Base-by-base conservation (phyloP, 116 monocot species). In the Posidonia oceanica region DNA sequence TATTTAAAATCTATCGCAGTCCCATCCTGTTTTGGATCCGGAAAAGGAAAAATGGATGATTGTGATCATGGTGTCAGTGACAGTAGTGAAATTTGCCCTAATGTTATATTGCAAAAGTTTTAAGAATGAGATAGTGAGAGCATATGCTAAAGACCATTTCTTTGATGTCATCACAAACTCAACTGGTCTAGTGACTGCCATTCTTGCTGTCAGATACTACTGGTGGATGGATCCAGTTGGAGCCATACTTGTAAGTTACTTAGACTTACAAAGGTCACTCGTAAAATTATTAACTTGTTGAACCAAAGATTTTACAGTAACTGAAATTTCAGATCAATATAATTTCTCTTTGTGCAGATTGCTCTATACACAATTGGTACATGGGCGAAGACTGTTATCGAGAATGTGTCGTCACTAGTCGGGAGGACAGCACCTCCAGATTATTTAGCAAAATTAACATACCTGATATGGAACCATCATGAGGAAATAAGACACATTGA, bases 171-270 rank as follows among this genome's bases (percentile, higher is more conserved):
- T 95, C 57, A 95, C 95, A 2, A 95, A 95, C 77, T 84, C 86
- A 4, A 74, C 86, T 21, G 95, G 95, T 38, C 72, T 95, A 4
- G 81, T 61, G 0, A 68, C 91, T 0, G 86, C 95, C 29, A 29
- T 91, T 8, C 84, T 95, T 6, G 88, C 90, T 4, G 73, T 78
- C 7, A 69, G 56, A 58, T 69, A 69, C 40, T 72, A 64, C 14
- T 91, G 91, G 91, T 94, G 94, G 94, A 88, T 94, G 61, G 94
- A 94, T 58, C 91, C 94, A 0, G n/a, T 72, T 1, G 94, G 94
- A 15, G 94, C 94, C 18, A 94, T 90, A 60, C 14, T 90, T 70
- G 94, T 94, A 72, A 79, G 76, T 5, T 14, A 12, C 1, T 44
- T 7, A 44, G n/a, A 29, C 29, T 29, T 29, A 29, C 29, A 29